Base-by-base conservation (phyloP, 2,329 filamentous ascomycete species). In the Leptographium lundbergii region DNA sequence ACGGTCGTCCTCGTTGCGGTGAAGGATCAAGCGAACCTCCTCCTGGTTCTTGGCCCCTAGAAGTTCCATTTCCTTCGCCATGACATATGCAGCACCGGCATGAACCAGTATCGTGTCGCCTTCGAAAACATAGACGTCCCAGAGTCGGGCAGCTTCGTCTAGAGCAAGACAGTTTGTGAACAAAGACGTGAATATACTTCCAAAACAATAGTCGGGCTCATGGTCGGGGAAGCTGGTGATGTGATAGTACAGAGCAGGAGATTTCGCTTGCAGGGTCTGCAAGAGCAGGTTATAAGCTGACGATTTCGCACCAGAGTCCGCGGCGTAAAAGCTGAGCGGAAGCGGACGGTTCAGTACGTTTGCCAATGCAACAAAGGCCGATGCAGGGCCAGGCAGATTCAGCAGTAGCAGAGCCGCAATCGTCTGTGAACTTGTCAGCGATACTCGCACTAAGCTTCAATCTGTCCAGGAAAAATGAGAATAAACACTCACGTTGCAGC, bases 91-190 rank as follows among this genome's bases (percentile, higher is more conserved):
- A 0, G 91, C 84, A 0, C 82, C 86, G 1, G 87, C 87, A 0
- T 88, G 76, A 7, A 92, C 80, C 0, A 91, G 74, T 1, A 88
- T 76, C 1, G 81, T 76, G 63, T 95, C 89, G 29, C 88, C 88
- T 67, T 95, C 89, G 63, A 95, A 90, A 3, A 88, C 83, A 64
- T 89, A 90, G 0, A 92, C 82, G 63, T 95, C 89, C 87, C 88
- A 92, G 14, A 94, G 71, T 2, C 89, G 75, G 1, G 84, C 81
- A 4, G 84, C 86, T 64, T 87, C 81, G 66, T 91, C 88, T 19
- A 91, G 77, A 9, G 80, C 79, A 4, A 89, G 72, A 47, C 80
- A 75, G 19, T 72, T 71, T 0, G 86, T 86, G 68, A 89, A 88
- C 6, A 90, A 73, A 19, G 76, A 77, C 6, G 79, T 79, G 66